A percentile compares a stretch with the other conserved stretches of the same genome.
Conservation (phyloP, 805 yeast genomes). For the Wickerhamiella galacta region DNA sequence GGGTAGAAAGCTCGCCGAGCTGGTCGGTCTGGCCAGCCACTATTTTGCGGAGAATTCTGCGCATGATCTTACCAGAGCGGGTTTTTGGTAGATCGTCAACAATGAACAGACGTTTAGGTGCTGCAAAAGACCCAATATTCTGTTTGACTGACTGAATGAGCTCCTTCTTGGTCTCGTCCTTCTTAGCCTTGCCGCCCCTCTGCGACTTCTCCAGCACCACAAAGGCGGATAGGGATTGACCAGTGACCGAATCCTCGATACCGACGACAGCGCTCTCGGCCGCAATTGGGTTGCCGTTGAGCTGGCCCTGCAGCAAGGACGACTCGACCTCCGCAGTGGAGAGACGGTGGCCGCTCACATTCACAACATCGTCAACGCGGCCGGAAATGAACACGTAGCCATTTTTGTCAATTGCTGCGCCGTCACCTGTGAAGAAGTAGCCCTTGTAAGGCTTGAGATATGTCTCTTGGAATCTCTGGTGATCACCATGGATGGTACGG, state of each 20-base stretch:
- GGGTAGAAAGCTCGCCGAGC: constrained; percentile 71
- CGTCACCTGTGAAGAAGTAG: constrained; percentile 75
- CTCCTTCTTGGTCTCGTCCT: constrained; percentile 28
- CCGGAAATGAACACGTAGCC: constrained; percentile 79
- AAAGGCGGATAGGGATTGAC: constrained; percentile 73
- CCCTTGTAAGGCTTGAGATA: constrained; percentile 70
- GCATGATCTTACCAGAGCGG: constrained; percentile 87
- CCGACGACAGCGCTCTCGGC: constrained; percentile 78
- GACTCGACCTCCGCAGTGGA: constrained; percentile 86
- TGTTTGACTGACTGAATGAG: constrained; percentile 66
- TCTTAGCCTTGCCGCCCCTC: background rate
- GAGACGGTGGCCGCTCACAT: constrained; percentile 71
- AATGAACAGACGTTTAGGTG: constrained; percentile 64
- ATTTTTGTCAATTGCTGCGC: constrained; percentile 72
- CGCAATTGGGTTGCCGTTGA: constrained; percentile 46
- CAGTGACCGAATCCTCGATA: constrained; percentile 65
- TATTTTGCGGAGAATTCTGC: constrained; percentile 78
- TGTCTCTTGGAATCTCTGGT: constrained; percentile 61
- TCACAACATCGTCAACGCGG: constrained; percentile 77
- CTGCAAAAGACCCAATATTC: constrained; percentile 71
- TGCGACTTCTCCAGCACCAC: constrained; percentile 44
- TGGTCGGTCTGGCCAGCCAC: constrained; percentile 75
- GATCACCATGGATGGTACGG: constrained; percentile 65
- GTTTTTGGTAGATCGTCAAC: constrained; percentile 85
- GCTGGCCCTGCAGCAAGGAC: constrained; percentile 29